Base-by-base conservation (phyloP, 1,284 basidiomycete species). In the Agroathelia rolfsii region DNA sequence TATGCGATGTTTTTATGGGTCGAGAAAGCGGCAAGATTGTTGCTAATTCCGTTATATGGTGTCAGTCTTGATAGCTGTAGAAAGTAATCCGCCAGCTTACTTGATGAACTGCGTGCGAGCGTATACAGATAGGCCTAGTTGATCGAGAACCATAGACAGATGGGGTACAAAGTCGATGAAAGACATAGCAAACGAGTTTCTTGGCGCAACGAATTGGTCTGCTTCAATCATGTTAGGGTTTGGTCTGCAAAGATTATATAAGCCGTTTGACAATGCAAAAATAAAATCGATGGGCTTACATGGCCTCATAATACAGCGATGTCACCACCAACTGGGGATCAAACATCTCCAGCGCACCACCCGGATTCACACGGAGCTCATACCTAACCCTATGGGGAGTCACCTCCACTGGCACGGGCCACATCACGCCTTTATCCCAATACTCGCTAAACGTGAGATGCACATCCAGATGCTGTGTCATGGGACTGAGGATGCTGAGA, bases 1-100 rank as follows among this genome's bases (percentile, higher is more conserved):
- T 86, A 87, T 8, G 83, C 84, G 40, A 87, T 81, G 53, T 87
- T 82, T 50, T 76, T 79, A 56, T 87, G 82, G 4, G 62, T 59
- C 9, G 74, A 58, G 51, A 86, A 86, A 3, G 72, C 56, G 17
- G 72, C 61, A 43, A 86, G 63, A 53, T 86, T 83, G 52, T 78
- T 75, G 52, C 81, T 86, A 44, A 16, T 34, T 28, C 29, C 30
- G 38, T 21, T 29, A 37, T 9, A 6, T 19, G n/a, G n/a, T n/a
- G 34, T 22, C 30, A 35, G 27, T 12, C 17, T 11, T 12, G 15
- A 33, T 22, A 23, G 31, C n/a, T 26, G 20, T 36, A 25, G 28
- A 18, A 32, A 17, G 7, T 21, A 4, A 58, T n/a, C n/a, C n/a
- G n/a, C n/a, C n/a, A n/a, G n/a, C 69, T 25, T 45, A 83, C 82